Evolutionary conservation across 352 stramenopile genomes (phyloP).

Genomic region (Pythium rhizo-oryzae): DNA sequence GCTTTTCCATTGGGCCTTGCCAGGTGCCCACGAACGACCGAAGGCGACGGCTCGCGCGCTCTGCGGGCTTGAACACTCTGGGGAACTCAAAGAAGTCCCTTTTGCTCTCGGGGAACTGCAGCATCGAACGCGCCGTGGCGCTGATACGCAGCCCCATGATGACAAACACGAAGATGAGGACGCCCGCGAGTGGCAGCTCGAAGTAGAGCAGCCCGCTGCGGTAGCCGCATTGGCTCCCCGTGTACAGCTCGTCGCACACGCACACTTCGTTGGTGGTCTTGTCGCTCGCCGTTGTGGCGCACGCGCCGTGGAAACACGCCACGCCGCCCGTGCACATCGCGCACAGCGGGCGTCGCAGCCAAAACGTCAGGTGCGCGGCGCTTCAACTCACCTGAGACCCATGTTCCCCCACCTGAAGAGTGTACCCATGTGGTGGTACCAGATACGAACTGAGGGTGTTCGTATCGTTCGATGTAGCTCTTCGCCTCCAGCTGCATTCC

Average conservation of each 20-base stretch:
- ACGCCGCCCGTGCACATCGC: conserved; percentile 17
- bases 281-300: conserved; percentile 25
- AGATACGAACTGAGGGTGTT: conserved; percentile 11
- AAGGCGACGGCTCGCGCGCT: conserved; percentile 3
- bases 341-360: too few relatives aligned
- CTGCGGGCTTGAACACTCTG: conserved; percentile 25
- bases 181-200: conserved; percentile 51
- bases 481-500: conserved; percentile 11
- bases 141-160: conserved; percentile 39
- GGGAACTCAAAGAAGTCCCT: conserved; percentile 56
- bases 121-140: conserved; percentile 25
- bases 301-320: conserved; percentile 57
- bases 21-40: conserved; percentile 39
- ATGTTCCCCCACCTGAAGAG: too few relatives aligned
- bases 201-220: conserved; percentile 46
- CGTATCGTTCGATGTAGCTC: conserved; percentile 13
- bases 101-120: conserved; percentile 41
- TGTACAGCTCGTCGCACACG: conserved; percentile 50
- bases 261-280: conserved; percentile 34
- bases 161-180: conserved; percentile 42
- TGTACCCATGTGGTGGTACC: conserved; percentile 19
- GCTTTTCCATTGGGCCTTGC: conserved; percentile 37
- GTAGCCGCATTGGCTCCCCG: conserved; percentile 48
- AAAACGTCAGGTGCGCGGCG: too few relatives aligned
- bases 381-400: too few relatives aligned